Evolutionary conservation across 2,329 filamentous ascomycete genomes (phyloP).

Genomic region (Xylaria sp.): DNA sequence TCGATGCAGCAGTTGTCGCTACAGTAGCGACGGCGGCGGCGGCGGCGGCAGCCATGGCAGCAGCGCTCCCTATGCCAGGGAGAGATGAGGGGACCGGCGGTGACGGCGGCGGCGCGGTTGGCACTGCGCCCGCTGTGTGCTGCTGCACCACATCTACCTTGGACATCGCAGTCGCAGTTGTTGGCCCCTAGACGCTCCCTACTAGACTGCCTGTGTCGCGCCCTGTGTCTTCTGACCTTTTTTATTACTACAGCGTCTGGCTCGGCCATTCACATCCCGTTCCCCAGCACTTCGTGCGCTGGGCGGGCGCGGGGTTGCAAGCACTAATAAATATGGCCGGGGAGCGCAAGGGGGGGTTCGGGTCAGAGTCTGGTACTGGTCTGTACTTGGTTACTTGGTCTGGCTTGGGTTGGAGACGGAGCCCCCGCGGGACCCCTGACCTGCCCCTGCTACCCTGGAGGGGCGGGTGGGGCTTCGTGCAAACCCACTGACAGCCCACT

Average conservation of each 20-base stretch:
- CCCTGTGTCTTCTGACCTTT: constrained; percentile 49
- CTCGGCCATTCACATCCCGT: constrained; percentile 53
- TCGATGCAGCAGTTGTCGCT: constrained; percentile 33
- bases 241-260: constrained; percentile 39
- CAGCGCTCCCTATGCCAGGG: constrained; percentile 34
- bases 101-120: constrained; percentile 34
- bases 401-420: constrained; percentile 15
- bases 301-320: constrained; percentile 49
- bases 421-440: constrained; percentile 3
- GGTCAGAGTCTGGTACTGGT: too few relatives aligned
- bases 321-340: constrained; percentile 44
- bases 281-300: constrained; percentile 39
- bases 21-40: constrained; percentile 37
- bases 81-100: constrained; percentile 47
- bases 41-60: constrained; percentile 45
- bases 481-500: background rate
- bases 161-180: constrained; percentile 46
- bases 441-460: constrained; percentile 13
- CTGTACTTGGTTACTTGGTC: too few relatives aligned
- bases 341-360: background rate
- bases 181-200: constrained; percentile 34
- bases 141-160: constrained; percentile 52
- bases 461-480: constrained; percentile 25
- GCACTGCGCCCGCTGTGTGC: constrained; percentile 47
- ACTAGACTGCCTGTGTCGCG: constrained; percentile 27